Evolutionary conservation across 495 filamentous ascomycete species (phyloP), one percentile per base, ranked within the genome.

Genomic region (Aspergillus leporis): DNA sequence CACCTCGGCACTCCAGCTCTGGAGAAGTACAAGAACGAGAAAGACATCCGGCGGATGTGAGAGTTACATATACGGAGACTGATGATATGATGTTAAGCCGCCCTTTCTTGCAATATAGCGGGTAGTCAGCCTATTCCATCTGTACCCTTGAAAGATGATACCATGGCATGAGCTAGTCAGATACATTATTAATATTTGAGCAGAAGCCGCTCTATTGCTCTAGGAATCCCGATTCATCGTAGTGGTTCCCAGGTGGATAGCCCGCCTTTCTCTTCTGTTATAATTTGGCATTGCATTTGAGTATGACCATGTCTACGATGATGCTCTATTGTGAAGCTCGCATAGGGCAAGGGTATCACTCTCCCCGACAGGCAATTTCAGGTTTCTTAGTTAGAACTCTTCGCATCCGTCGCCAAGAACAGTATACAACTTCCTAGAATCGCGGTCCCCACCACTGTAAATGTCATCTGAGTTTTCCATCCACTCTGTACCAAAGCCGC

Each of bases 401-500:
- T 58, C n/a, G 66, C 68, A 64, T 84, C 78, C 10, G 83, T 86
- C n/a, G 78, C 77, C 56, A 87, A 63, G 58, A 88, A 85, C 59
- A 88, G 62, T n/a, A 87, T 73, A 65, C 91, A 96, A 46, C 90
- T 86, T 16, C 85, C 91, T 31, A 97, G 76, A 61, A 98, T 98
- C 8, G 83, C 85, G 21, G 82, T 73, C n/a, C 91, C 87, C 18
- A 97, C 85, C 12, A 90, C 74, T 0, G 83, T 86, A 72, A 97
- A 87, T 22, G 92, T 76, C 22, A 84, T 67, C 71, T 97, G 92
- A 36, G 94, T 97, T 75, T 92, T 96, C 87, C 90, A 93, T 32
- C 94, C 94, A 50, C 85, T 90, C 74, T 98, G 94, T 36, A 98
- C 94, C 56, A 98, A 79, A 0, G 94, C 94, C 25, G 80, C 78